phyloP scores from a whole-genome alignment of 2,329 filamentous ascomycete genomes.

The Teratosphaeria destructans region DNA sequence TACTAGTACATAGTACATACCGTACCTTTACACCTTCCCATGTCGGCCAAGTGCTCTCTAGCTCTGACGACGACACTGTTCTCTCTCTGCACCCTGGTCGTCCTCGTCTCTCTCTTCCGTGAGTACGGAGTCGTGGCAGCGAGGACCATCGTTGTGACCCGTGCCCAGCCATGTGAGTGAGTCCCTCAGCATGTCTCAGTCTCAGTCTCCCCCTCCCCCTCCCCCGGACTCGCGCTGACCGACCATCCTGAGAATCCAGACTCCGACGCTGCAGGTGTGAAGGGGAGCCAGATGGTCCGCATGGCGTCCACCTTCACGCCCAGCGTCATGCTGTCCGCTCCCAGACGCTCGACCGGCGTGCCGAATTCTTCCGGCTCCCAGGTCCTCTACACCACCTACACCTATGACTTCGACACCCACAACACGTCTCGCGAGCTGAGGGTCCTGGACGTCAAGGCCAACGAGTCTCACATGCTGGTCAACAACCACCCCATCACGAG shows the following conservation, averaged over 20 bases:
- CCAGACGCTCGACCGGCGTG: slow-evolving; percentile 57
- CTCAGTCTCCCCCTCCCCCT: neutral
- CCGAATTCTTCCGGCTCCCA: slow-evolving; percentile 59
- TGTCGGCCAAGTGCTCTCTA: neutral
- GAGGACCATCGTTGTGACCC: neutral
- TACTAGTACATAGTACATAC: too few species aligned
- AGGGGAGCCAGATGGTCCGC: neutral
- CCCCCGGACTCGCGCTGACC: neutral
- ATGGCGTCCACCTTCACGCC: slow-evolving; percentile 48
- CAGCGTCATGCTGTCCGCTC: slow-evolving; percentile 65
- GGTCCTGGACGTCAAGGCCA: slow-evolving; percentile 57
- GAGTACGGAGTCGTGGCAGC: neutral
- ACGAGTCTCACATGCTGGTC: slow-evolving; percentile 55
- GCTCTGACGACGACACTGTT: neutral
- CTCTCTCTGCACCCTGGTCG: neutral
- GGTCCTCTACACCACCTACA: slow-evolving; percentile 58
- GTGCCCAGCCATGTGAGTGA: neutral
- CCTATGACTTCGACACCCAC: slow-evolving; percentile 72
- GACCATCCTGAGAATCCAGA: neutral
- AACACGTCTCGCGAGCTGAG: slow-evolving; percentile 58
- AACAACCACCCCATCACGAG: slow-evolving; percentile 57
- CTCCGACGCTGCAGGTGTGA: neutral
- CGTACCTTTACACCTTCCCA: neutral
- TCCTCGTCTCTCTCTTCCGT: neutral
- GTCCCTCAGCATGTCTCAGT: neutral